Evolutionary conservation across 495 filamentous ascomycete species (phyloP).

Genomic region (Letharia lupina): DNA sequence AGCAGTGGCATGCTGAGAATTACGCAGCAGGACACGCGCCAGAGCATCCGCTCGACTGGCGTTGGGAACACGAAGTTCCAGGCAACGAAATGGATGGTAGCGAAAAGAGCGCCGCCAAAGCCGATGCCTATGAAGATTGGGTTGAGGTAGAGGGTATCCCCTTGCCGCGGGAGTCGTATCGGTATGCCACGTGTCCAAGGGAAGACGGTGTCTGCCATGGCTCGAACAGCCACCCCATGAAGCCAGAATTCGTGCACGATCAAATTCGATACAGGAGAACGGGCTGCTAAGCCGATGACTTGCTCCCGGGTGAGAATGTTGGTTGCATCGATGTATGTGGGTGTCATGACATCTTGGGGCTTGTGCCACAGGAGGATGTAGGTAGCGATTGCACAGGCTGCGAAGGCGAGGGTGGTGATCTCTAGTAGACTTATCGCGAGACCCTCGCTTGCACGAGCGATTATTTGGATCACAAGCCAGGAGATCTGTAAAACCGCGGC

Average conservation of each 20-base stretch:
- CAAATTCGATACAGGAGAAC: conserved; percentile 9
- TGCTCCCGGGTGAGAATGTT: conserved; percentile 5
- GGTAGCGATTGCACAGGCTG: conserved; percentile 15
- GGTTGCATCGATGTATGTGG: conserved; percentile 13
- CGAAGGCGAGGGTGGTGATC: conserved; percentile 26
- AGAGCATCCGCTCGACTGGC: conserved; percentile 13
- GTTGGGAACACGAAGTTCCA: conserved; percentile 23
- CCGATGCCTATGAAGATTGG: conserved; percentile 11
- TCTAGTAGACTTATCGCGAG: conserved; percentile 14
- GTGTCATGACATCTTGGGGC: conserved; percentile 19
- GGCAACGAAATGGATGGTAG: conserved; percentile 16
- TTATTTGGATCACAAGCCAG: conserved; percentile 27
- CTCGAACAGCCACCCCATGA: conserved; percentile 14
- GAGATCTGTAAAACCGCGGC: conserved; percentile 27
- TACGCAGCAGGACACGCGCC: conserved; percentile 11
- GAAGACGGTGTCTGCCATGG: conserved; percentile 13
- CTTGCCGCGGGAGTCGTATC: neutral
- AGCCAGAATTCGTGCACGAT: conserved; percentile 15
- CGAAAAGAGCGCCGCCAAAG: conserved; percentile 17
- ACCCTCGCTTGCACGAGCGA: conserved; percentile 18
- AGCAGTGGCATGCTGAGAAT: neutral
- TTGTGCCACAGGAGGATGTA: conserved; percentile 18
- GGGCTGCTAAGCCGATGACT: conserved; percentile 11
- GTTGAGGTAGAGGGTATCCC: conserved; percentile 4
- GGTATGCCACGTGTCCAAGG: conserved; percentile 13